Conservation (phyloP, 345 rosid genomes). For the Salix udensis region DNA sequence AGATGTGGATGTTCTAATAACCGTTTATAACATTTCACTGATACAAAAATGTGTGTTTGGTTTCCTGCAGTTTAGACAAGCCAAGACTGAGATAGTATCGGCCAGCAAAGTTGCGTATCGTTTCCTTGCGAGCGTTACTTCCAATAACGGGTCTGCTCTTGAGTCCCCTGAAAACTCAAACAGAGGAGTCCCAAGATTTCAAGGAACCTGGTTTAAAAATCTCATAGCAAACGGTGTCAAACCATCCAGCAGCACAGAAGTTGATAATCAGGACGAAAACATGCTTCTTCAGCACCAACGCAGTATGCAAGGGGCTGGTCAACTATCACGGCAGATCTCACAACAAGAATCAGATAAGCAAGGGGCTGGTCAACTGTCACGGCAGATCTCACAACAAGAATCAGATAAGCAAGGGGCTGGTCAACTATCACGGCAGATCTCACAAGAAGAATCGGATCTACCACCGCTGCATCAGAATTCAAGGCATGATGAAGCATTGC, state of each 20-base stretch:
- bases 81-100: slow-evolving; percentile 85
- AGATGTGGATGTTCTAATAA: not conserved
- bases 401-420: slow-evolving; percentile 12
- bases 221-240: slow-evolving; percentile 54
- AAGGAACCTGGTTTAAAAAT: slow-evolving; percentile 80
- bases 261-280: slow-evolving; percentile 32
- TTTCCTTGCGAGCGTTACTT: slow-evolving; percentile 59
- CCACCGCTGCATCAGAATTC: slow-evolving; percentile 3
- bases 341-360: not conserved
- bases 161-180: slow-evolving; percentile 59
- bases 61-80: slow-evolving; percentile 75
- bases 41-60: slow-evolving; percentile 6
- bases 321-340: no score
- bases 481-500: slow-evolving; percentile 9
- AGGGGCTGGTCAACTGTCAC: slow-evolving; percentile 1
- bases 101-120: slow-evolving; percentile 98
- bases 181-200: slow-evolving; percentile 55
- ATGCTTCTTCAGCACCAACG: slow-evolving; percentile 19
- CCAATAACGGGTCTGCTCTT: slow-evolving; percentile 32
- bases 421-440: not conserved
- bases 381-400: no score
- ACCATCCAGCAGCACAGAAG: slow-evolving; percentile 55
- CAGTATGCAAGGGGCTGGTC: not conserved
- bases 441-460: not conserved
- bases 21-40: not conserved